These are phyloP conservation scores for Testicularia cyperi DNA, from an alignment of 1,284 basidiomycete species.

Conservation along the genomic window DNA sequence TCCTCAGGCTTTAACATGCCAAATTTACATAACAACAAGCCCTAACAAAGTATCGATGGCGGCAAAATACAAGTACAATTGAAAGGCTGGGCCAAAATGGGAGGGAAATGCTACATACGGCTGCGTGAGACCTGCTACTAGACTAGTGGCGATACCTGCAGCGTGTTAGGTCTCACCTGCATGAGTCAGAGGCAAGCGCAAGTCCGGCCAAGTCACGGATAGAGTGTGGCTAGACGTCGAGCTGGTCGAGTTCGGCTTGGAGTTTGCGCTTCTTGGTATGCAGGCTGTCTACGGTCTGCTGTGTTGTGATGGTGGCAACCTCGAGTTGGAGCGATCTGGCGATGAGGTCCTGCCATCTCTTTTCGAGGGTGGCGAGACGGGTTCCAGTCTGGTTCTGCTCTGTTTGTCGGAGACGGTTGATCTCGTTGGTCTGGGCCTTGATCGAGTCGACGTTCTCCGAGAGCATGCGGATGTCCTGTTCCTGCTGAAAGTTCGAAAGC, in stretches of 20 bases:
- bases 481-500: constrained; percentile 48
- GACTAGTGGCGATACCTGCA: too few species aligned
- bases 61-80: constrained; percentile 17
- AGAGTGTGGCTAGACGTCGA: too few species aligned
- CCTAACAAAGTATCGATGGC: constrained; percentile 5
- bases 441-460: constrained; percentile 11
- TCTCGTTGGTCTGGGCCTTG: constrained; percentile 25
- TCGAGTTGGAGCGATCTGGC: constrained; percentile 84
- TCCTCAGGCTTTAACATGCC: too few species aligned
- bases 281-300: constrained; percentile 67
- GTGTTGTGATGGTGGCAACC: constrained; percentile 83
- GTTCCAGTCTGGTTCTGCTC: constrained; percentile 72
- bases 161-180: too few species aligned
- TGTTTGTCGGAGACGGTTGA: constrained; percentile 43
- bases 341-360: constrained; percentile 82
- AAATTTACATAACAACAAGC: too few species aligned
- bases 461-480: constrained; percentile 22
- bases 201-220: too few species aligned
- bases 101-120: too few species aligned
- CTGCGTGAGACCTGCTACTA: too few species aligned
- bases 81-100: neutral
- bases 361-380: constrained; percentile 76
- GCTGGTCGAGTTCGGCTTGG: constrained; percentile 6
- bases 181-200: too few species aligned
- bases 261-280: constrained; percentile 16